A percentile compares a stretch with the other conserved stretches of the same genome.
Evolutionary conservation across 225 moss, liverwort and hornwort species (phyloP).

Genomic region (Polytrichum commune): DNA sequence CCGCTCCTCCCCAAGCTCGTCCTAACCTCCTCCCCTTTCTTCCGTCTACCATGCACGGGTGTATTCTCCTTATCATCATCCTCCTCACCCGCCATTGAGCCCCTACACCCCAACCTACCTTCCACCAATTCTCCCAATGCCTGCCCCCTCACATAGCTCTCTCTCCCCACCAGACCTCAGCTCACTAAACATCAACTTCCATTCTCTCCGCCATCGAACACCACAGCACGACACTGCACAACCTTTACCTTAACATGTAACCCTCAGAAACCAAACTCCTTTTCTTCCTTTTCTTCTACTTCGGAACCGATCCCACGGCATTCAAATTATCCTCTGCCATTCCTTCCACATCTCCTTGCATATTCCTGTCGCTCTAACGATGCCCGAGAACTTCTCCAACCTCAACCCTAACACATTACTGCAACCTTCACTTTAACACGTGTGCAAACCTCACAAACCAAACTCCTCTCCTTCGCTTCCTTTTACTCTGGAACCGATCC

Average conservation of each 20-base stretch:
- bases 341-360: not conserved
- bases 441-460: too few species aligned
- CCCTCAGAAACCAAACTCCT: not conserved
- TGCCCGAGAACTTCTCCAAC: too few species aligned
- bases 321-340: not conserved
- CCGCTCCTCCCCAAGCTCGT: not conserved
- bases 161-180: not conserved
- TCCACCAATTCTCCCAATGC: not conserved
- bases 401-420: too few species aligned
- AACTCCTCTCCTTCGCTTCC: too few species aligned
- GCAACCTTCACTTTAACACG: too few species aligned
- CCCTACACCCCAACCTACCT: constrained; percentile 17
- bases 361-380: too few species aligned
- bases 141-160: not conserved
- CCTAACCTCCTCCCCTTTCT: constrained; percentile 18
- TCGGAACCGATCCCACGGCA: not conserved
- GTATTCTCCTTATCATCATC: constrained; percentile 50
- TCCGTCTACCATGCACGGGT: constrained; percentile 15
- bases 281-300: not conserved
- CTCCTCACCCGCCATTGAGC: constrained; percentile 20
- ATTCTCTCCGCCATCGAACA: not conserved
- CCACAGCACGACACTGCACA: too few species aligned
- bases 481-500: not conserved
- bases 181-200: not conserved
- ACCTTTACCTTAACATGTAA: too few species aligned